These are phyloP conservation scores for Gossypium ekmanianum DNA, from an alignment of 345 rosid species.

Conservation along the genomic window DNA sequence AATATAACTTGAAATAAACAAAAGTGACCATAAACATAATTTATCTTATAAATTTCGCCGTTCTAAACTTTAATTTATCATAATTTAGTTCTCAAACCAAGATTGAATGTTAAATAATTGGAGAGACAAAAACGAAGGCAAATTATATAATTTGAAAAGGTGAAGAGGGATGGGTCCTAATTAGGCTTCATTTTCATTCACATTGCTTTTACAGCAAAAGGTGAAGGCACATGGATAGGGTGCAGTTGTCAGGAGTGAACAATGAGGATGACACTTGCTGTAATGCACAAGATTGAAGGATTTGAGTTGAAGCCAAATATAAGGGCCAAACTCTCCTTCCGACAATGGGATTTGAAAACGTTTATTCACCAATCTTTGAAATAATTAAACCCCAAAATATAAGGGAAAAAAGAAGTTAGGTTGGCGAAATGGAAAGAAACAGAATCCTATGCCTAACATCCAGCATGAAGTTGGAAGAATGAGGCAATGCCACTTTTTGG, in stretches of 20 bases:
- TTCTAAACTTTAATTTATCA: too few species aligned
- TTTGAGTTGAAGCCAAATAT: neutral
- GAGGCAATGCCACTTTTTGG: neutral
- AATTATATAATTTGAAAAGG: neutral
- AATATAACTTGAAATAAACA: accelerated
- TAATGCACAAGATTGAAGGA: neutral
- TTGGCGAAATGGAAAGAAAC: neutral
- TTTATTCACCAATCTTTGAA: neutral
- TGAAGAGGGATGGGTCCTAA: neutral
- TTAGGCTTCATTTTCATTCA: neutral
- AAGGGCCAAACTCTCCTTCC: too few species aligned
- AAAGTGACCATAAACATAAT: too few species aligned
- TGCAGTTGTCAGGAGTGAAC: neutral
- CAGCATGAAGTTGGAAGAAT: neutral
- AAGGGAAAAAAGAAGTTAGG: neutral
- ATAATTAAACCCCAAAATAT: neutral
- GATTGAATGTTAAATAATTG: constrained; percentile 5
- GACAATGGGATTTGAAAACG: neutral
- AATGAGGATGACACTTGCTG: neutral
- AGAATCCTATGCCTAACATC: constrained; percentile 8
- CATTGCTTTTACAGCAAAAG: neutral
- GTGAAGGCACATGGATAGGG: constrained; percentile 5
- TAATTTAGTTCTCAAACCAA: neutral
- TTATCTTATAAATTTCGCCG: too few species aligned
- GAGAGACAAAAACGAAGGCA: neutral